Evolutionary conservation across 305 asterid species (phyloP).

Genomic region (Fraxinus xanthoxyloides): DNA sequence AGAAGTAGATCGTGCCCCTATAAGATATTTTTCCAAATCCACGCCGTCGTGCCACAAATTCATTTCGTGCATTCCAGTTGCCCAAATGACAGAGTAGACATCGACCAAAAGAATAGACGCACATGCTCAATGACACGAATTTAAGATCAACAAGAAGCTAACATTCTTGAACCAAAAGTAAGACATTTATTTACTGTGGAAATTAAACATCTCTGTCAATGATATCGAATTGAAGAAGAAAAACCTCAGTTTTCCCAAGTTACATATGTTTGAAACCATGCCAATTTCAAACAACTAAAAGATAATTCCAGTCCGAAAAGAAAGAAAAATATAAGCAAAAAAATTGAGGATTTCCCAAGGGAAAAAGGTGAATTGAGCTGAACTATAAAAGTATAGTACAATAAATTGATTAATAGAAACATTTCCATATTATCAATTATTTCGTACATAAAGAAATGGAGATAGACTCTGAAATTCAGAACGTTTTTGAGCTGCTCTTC

Average conservation of each 20-base stretch:
- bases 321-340: background rate
- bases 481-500: slow-evolving; percentile 71
- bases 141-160: background rate
- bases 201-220: background rate
- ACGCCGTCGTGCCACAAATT: background rate
- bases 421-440: slow-evolving; percentile 25
- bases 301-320: background rate
- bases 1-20: too few species aligned
- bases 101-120: background rate
- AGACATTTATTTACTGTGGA: background rate
- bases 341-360: background rate
- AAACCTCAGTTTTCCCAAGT: background rate
- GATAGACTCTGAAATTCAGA: slow-evolving; percentile 52
- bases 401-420: slow-evolving; percentile 32
- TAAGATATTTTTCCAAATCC: background rate
- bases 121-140: background rate
- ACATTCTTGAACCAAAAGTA: background rate
- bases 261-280: background rate
- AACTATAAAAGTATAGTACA: slow-evolving; percentile 32
- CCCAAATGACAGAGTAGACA: background rate
- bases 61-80: background rate
- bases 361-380: background rate
- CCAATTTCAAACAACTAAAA: background rate
- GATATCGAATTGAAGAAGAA: background rate
- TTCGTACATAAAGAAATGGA: slow-evolving; percentile 55